Base-by-base conservation (phyloP, 116 monocot genomes). In the Trichopus zeylanicus region DNA sequence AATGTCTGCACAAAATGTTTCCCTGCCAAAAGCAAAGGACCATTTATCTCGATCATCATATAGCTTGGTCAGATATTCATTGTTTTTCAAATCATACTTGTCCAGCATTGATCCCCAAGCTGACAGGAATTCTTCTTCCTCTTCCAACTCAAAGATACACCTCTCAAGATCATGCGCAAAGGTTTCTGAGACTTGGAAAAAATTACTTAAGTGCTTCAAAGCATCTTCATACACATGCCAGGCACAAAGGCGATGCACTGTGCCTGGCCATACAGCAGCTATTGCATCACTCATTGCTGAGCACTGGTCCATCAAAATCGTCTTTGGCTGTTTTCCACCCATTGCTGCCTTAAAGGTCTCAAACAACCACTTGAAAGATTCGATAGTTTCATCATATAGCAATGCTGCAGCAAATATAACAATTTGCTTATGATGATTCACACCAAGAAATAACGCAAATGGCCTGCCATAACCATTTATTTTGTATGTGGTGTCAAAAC, bases 341-440 rank as follows among this genome's bases (percentile, higher is more conserved):
- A 84, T 79, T 10, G 84, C 84, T 38, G 67, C 54, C 46, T 68
- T 69, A 42, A 84, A 73, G 33, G 84, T 75, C 23, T 72, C 68
- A 57, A 84, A 72, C 38, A 84, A 53, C 84, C 84, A 84, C 51
- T 79, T 79, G 33, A 75, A 75, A 22, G 84, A 75, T 66, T 74
- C 69, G 1, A 72, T 46, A 4, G 75, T 60, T 31, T 84, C 84
- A 62, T 84, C 84, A 62, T 75, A 84, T 10, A 84, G 39, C 37
- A 84, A 68, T 61, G 84, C 72, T 15, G 75, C 53, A 51, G 79
- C 84, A 59, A 79, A 79, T 29, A 79, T 57, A 32, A 75, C 52
- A 12, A 60, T 65, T 46, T 84, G 79, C 24, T 79, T 78, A 55
- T 84, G 84, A 65, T 84, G 79, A 75, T 84, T 84, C 27, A 75